Percentiles rank a stretch among this genome's conserved stretches.
These are phyloP conservation scores for Pleurotus salmoneostramineus DNA, from an alignment of 768 basidiomycete species.

Conservation along the genomic window DNA sequence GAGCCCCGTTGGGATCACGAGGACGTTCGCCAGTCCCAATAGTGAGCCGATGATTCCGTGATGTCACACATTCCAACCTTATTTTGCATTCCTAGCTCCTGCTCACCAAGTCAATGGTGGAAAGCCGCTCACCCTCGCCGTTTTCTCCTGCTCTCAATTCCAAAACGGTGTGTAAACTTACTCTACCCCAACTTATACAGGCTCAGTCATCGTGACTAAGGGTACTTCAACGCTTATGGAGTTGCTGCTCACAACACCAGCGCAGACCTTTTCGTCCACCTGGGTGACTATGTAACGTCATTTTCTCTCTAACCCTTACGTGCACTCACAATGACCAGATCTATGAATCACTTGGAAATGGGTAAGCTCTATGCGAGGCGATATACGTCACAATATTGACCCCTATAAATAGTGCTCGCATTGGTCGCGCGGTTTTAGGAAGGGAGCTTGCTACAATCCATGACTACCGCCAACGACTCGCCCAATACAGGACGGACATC, in stretches of 20 bases:
- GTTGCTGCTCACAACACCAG: constrained; percentile 50
- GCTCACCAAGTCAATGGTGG: constrained; percentile 46
- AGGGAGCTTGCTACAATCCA: constrained; percentile 52
- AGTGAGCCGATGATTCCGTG: constrained; percentile 32
- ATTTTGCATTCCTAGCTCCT: constrained; percentile 29
- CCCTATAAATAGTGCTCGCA: no score
- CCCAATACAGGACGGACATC: constrained; percentile 49
- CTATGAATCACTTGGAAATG: constrained; percentile 27
- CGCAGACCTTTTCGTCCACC: constrained; percentile 51
- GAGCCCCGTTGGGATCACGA: constrained; percentile 46
- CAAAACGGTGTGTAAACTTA: constrained; percentile 38
- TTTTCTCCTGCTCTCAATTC: constrained; percentile 56
- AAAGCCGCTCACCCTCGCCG: constrained; percentile 45
- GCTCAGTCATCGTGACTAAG: no score
- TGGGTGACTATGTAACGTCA: constrained; percentile 62
- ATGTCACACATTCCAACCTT: background rate
- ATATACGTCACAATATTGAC: no score
- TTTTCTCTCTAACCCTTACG: constrained; percentile 11
- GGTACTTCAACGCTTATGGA: constrained; percentile 62
- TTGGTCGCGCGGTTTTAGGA: constrained; percentile 47
- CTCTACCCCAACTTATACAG: no score
- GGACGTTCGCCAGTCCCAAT: constrained; percentile 43
- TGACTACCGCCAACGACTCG: constrained; percentile 49
- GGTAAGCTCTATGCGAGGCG: background rate
- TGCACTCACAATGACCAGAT: constrained; percentile 24